Evolutionary conservation across 768 basidiomycete genomes (phyloP).

Genomic region (Russula brevipes): DNA sequence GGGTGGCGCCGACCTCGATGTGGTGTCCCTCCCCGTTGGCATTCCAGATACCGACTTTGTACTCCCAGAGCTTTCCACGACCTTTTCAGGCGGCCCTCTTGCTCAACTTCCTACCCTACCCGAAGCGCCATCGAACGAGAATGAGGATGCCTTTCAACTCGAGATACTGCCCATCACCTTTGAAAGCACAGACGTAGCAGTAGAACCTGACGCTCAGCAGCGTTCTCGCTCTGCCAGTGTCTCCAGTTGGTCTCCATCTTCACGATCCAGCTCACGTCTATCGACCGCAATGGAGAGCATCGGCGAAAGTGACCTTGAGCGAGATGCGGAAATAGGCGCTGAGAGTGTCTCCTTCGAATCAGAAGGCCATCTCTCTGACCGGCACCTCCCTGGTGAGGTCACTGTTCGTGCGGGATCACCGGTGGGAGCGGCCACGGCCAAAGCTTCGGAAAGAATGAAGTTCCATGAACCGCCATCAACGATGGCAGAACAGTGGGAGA

Average conservation of each 20-base stretch:
- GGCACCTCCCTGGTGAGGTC: conserved; percentile 17
- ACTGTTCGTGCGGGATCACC: conserved; percentile 24
- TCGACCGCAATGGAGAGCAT: conserved; percentile 26
- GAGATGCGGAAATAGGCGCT: neutral
- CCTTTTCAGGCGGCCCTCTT: conserved; percentile 7
- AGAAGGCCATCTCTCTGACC: neutral
- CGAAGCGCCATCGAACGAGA: conserved; percentile 7
- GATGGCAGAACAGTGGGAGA: conserved; percentile 17
- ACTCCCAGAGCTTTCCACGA: conserved; percentile 17
- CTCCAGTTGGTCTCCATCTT: conserved; percentile 22
- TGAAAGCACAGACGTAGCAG: neutral
- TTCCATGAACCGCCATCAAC: neutral
- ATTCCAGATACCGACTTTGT: conserved; percentile 7
- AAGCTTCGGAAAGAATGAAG: neutral
- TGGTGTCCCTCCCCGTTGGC: conserved; percentile 15
- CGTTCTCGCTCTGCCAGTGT: conserved; percentile 18
- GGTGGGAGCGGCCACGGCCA: conserved; percentile 9
- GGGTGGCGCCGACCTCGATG: conserved; percentile 21
- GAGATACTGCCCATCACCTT: conserved; percentile 21
- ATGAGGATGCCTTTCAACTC: conserved; percentile 22
- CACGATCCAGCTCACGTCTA: conserved; percentile 19
- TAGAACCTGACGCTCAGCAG: neutral
- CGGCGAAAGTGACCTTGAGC: conserved; percentile 21
- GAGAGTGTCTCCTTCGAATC: neutral
- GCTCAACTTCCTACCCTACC: conserved; percentile 16